phyloP scores from a whole-genome alignment of 1,284 basidiomycete species.

The Vanrija pseudolonga region DNA sequence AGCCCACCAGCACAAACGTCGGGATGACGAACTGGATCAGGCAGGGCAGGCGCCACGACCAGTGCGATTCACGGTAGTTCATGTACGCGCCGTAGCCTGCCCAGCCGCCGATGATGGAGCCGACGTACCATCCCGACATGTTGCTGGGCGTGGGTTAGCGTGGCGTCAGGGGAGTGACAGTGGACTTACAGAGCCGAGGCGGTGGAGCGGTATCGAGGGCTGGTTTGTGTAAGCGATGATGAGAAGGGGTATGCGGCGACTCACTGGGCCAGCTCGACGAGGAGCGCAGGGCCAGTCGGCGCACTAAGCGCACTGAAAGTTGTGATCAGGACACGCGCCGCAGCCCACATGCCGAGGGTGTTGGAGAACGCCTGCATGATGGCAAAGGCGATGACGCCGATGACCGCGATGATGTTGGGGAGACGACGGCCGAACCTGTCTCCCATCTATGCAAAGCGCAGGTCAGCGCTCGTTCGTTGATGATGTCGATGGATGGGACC shows the following conservation, averaged over 20 bases:
- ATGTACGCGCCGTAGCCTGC: conserved; percentile 33
- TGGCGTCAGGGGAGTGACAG: conserved; percentile 45
- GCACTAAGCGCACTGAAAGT: conserved; percentile 53
- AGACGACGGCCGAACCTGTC: conserved; percentile 37
- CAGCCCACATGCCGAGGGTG: too few species aligned
- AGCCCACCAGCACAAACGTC: not conserved
- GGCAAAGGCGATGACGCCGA: not conserved
- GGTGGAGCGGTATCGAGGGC: conserved; percentile 69
- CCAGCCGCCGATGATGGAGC: conserved; percentile 12
- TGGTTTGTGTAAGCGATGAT: conserved; percentile 56
- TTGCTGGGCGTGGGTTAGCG: conserved; percentile 30
- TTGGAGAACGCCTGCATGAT: conserved; percentile 18
- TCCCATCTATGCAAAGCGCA: too few species aligned
- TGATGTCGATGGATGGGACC: too few species aligned
- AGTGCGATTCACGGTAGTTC: not conserved
- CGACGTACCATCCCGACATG: conserved; percentile 24
- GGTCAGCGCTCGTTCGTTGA: too few species aligned
- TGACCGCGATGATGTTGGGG: conserved; percentile 27
- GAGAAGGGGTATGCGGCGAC: conserved; percentile 61
- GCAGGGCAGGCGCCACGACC: not conserved
- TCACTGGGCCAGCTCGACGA: not conserved
- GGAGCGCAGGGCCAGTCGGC: conserved; percentile 60
- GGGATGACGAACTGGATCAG: not conserved
- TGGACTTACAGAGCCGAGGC: conserved; percentile 29
- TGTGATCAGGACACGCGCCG: too few species aligned